phyloP scores from a whole-genome alignment of 148 eudicot genomes.

The Nepenthes mirabilis region DNA sequence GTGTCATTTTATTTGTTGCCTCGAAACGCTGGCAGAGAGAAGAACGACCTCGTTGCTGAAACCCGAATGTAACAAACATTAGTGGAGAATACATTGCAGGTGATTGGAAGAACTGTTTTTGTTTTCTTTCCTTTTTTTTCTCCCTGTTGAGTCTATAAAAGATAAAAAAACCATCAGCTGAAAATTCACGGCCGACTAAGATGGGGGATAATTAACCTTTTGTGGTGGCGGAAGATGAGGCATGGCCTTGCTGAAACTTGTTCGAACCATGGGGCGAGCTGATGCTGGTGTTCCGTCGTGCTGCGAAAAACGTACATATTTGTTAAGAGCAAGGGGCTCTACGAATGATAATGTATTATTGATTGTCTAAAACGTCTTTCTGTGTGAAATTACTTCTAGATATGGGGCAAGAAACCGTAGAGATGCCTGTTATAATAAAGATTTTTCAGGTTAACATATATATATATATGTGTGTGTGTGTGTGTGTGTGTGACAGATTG shows the following conservation, averaged over 20 bases:
- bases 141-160: neutral
- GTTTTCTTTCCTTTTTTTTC: no score
- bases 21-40: conserved; percentile 39
- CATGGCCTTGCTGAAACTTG: conserved; percentile 38
- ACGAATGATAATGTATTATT: neutral
- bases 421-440: neutral
- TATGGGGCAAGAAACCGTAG: no score
- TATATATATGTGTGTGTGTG: no score
- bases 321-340: conserved; percentile 4
- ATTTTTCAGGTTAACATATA: neutral
- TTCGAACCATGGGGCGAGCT: conserved; percentile 37
- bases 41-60: conserved; percentile 38
- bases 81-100: neutral
- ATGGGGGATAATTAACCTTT: neutral
- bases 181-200: neutral
- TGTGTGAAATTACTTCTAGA: no score
- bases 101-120: neutral
- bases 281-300: conserved; percentile 43
- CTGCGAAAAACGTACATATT: conserved; percentile 19
- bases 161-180: neutral
- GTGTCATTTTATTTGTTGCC: conserved; percentile 26
- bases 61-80: conserved; percentile 2
- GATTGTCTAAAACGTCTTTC: neutral
- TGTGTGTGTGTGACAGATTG: neutral
- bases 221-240: conserved; percentile 19